Evolutionary conservation across 2,329 filamentous ascomycete species (phyloP).

Genomic region (Alternaria sp.): DNA sequence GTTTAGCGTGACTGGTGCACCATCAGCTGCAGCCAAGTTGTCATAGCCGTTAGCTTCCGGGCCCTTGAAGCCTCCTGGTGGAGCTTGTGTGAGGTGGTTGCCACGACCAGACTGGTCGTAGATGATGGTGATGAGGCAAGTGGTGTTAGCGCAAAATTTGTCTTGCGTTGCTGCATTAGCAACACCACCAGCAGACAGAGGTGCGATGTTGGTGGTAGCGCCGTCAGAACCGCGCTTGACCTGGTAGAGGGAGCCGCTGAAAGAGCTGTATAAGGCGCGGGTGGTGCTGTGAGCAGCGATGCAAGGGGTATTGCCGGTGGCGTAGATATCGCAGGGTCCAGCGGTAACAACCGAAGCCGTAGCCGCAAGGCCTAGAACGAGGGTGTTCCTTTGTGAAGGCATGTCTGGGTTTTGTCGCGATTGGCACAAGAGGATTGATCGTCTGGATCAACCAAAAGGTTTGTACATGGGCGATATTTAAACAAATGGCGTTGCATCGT

Average conservation of each 20-base stretch:
- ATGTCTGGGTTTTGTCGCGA: constrained; percentile 9
- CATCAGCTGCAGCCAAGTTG: constrained; percentile 66
- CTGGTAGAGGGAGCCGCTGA: constrained; percentile 65
- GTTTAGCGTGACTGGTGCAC: constrained; percentile 68
- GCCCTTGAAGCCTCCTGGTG: constrained; percentile 64
- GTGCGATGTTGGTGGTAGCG: constrained; percentile 58
- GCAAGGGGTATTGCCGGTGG: constrained; percentile 67
- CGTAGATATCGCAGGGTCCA: constrained; percentile 70
- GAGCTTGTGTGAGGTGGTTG: constrained; percentile 71
- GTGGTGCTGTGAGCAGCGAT: constrained; percentile 72
- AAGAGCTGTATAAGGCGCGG: constrained; percentile 66
- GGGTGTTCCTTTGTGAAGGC: constrained; percentile 17
- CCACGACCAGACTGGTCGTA: constrained; percentile 71
- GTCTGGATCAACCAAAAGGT: neutral
- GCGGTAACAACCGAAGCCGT: constrained; percentile 46
- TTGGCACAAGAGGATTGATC: neutral
- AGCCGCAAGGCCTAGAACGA: constrained; percentile 20
- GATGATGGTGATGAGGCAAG: constrained; percentile 69
- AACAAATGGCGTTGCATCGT: neutral
- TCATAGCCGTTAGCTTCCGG: constrained; percentile 66
- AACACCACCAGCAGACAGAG: constrained; percentile 66
- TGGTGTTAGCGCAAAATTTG: constrained; percentile 66
- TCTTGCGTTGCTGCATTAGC: constrained; percentile 70
- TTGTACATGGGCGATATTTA: neutral
- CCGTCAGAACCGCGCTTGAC: constrained; percentile 64